A percentile compares a stretch with the other conserved stretches of the same genome.
Evolutionary conservation across 305 asterid genomes (phyloP).

Genomic region (Fraxinus paxiana): DNA sequence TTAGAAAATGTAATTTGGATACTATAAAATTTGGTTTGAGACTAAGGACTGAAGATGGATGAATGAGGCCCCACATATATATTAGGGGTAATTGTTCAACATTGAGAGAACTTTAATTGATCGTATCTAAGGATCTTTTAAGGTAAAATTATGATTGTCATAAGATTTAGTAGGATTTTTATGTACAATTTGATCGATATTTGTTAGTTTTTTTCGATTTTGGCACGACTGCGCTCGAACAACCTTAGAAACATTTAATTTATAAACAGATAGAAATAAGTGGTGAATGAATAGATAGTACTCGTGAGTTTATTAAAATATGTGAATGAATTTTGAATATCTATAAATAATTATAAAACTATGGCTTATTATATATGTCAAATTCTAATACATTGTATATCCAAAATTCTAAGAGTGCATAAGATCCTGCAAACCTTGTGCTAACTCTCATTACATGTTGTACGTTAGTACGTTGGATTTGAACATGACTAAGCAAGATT

Average conservation of each 20-base stretch:
- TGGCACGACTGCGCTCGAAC: background rate
- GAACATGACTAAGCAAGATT: background rate
- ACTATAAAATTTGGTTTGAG: background rate
- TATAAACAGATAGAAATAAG: too few species aligned
- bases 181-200: background rate
- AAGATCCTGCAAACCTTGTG: background rate
- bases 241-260: too few species aligned
- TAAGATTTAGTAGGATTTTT: background rate
- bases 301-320: too few species aligned
- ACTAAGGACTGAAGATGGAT: background rate
- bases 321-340: background rate
- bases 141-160: background rate
- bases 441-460: background rate
- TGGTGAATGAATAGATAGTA: too few species aligned
- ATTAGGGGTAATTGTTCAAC: slow-evolving; percentile 19
- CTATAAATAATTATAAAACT: too few species aligned
- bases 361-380: background rate
- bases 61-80: slow-evolving; percentile 10
- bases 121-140: slow-evolving; percentile 15
- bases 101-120: background rate
- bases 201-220: background rate
- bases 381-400: background rate
- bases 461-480: background rate
- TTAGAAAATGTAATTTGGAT: background rate
- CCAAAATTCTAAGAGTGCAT: background rate